Percentiles rank a stretch among this genome's conserved stretches.
These are phyloP conservation scores for Annulohypoxylon bovei DNA, from an alignment of 495 filamentous ascomycete genomes.

Conservation along the genomic window DNA sequence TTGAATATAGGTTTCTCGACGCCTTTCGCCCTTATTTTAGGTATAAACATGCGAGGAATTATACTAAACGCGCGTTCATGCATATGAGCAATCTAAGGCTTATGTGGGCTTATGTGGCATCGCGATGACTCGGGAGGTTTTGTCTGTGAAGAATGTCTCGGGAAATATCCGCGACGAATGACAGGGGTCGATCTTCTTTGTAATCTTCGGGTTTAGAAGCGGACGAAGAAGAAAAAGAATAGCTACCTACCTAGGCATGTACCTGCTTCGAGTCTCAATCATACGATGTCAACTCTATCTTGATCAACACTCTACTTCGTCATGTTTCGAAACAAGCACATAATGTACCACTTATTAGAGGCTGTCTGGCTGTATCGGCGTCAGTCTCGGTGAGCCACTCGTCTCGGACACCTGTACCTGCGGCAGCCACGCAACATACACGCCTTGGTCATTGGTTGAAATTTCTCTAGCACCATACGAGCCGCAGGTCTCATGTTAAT, in stretches of 20 bases:
- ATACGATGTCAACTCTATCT: no score
- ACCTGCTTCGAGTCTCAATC: no score
- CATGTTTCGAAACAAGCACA: background rate
- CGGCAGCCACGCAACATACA: no score
- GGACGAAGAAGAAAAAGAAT: no score
- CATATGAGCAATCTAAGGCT: background rate
- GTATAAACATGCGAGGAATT: background rate
- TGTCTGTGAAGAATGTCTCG: background rate
- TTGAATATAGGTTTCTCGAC: background rate
- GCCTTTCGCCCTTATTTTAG: background rate
- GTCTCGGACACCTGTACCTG: no score
- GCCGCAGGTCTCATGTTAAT: no score
- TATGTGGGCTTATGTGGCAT: background rate
- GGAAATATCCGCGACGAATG: background rate
- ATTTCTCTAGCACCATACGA: no score
- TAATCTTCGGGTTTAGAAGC: background rate
- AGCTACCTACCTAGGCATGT: no score
- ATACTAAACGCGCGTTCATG: background rate
- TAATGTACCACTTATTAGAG: background rate
- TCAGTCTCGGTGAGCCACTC: no score
- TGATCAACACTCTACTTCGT: no score
- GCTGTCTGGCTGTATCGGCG: no score
- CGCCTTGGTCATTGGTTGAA: no score
- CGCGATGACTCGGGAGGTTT: background rate
- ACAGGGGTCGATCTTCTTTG: background rate